Evolutionary conservation across 2,329 filamentous ascomycete species (phyloP).

Genomic region (Xylariaceae sp.): DNA sequence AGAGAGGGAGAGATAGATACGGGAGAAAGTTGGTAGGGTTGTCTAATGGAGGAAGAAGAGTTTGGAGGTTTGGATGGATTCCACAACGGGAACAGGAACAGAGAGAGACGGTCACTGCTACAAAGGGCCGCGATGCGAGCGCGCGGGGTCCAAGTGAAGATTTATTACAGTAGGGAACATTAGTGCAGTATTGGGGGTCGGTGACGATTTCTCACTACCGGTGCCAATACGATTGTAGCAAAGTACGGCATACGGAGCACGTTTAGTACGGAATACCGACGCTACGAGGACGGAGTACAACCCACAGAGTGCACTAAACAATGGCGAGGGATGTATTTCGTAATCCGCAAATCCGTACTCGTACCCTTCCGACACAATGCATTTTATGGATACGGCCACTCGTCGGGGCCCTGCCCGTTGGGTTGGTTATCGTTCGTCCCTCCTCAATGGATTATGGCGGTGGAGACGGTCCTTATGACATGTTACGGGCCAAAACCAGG

Average conservation of each 20-base stretch:
- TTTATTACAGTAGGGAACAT: background rate
- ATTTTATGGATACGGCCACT: too few relatives aligned
- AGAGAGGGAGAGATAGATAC: background rate
- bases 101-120: slow-evolving; percentile 1
- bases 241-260: background rate
- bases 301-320: too few relatives aligned
- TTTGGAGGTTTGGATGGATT: background rate
- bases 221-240: background rate
- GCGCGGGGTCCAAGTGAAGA: slow-evolving; percentile 19
- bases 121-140: slow-evolving; percentile 15
- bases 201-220: background rate
- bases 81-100: too few relatives aligned
- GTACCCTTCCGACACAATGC: too few relatives aligned
- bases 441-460: too few relatives aligned
- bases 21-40: background rate
- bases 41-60: background rate
- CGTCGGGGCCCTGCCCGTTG: too few relatives aligned
- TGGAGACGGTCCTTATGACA: too few relatives aligned
- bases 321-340: too few relatives aligned
- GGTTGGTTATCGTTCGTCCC: too few relatives aligned
- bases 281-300: too few relatives aligned
- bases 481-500: too few relatives aligned
- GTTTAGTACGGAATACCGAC: background rate
- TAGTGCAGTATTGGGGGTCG: background rate
- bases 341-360: too few relatives aligned